Conservation (phyloP, 345 rosid genomes). For the Cochlearia excelsa region DNA sequence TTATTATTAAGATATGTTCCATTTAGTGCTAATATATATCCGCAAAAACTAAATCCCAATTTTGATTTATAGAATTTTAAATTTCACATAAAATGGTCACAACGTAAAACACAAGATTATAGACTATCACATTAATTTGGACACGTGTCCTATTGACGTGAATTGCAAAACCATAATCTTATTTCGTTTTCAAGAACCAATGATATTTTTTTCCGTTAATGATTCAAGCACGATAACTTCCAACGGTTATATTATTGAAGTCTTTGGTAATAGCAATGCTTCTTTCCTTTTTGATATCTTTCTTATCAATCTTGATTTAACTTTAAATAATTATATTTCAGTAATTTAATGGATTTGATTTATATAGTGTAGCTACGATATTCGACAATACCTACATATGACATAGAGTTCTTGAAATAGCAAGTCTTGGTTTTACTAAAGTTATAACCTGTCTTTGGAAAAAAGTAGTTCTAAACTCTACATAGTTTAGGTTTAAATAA, state of each 20-base stretch:
- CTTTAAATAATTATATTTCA: slow-evolving; percentile 1
- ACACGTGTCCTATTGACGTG: slow-evolving; percentile 30
- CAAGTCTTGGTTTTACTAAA: slow-evolving; percentile 33
- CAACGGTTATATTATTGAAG: slow-evolving; percentile 24
- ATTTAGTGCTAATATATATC: too few species aligned
- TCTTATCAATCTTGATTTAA: slow-evolving; percentile 22
- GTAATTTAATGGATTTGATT: slow-evolving; percentile 10
- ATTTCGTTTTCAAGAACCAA: slow-evolving; percentile 17
- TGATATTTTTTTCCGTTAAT: neutral
- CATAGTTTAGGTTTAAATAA: neutral
- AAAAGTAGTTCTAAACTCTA: slow-evolving; percentile 2
- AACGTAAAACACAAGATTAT: too few species aligned
- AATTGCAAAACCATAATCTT: slow-evolving; percentile 7
- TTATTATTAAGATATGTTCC: too few species aligned
- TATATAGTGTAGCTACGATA: slow-evolving; percentile 36
- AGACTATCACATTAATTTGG: slow-evolving; percentile 15
- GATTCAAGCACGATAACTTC: slow-evolving; percentile 23
- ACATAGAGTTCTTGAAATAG: slow-evolving; percentile 35
- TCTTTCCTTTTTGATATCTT: neutral
- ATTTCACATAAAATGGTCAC: too few species aligned
- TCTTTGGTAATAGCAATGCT: slow-evolving; percentile 30
- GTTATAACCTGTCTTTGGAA: slow-evolving; percentile 11
- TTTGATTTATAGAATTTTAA: too few species aligned
- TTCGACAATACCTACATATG: slow-evolving; percentile 37
- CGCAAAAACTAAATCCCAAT: too few species aligned